A percentile compares a stretch with the other conserved stretches of the same genome.
phyloP scores from a whole-genome alignment of 2,329 filamentous ascomycete species.

The Trichoderma arundinaceum region DNA sequence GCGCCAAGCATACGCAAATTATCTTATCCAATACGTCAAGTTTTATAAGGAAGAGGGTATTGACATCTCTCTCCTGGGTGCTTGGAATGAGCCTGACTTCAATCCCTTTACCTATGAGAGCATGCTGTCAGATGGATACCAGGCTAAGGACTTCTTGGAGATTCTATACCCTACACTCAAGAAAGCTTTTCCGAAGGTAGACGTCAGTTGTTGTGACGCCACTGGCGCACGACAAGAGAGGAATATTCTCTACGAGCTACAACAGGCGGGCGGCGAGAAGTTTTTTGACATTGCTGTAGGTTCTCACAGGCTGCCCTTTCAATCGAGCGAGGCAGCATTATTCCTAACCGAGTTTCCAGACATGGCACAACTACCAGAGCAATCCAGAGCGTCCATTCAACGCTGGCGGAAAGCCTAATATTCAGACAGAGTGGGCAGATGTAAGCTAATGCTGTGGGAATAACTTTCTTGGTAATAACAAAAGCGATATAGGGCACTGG shows the following conservation, averaged over 20 bases:
- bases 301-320: not conserved
- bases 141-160: constrained; percentile 27
- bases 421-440: constrained; percentile 22
- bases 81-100: constrained; percentile 27
- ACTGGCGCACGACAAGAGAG: constrained; percentile 25
- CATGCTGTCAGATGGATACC: constrained; percentile 27
- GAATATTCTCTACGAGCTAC: constrained; percentile 25
- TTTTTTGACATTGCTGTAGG: constrained; percentile 22
- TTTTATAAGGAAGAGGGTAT: constrained; percentile 26
- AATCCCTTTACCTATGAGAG: constrained; percentile 28
- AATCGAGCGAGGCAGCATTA: not conserved
- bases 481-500: constrained; percentile 2
- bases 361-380: constrained; percentile 27
- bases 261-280: constrained; percentile 21
- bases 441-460: not conserved
- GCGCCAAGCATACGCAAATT: constrained; percentile 23
- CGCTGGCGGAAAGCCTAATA: constrained; percentile 18
- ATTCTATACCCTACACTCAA: constrained; percentile 24
- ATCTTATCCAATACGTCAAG: constrained; percentile 24
- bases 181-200: constrained; percentile 21
- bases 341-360: constrained; percentile 7
- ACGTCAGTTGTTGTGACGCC: constrained; percentile 26
- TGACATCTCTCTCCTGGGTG: constrained; percentile 22
- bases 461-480: not conserved
- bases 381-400: constrained; percentile 28